Conservation (phyloP, 2,329 filamentous ascomycete species). For the Fusarium haematococcum region DNA sequence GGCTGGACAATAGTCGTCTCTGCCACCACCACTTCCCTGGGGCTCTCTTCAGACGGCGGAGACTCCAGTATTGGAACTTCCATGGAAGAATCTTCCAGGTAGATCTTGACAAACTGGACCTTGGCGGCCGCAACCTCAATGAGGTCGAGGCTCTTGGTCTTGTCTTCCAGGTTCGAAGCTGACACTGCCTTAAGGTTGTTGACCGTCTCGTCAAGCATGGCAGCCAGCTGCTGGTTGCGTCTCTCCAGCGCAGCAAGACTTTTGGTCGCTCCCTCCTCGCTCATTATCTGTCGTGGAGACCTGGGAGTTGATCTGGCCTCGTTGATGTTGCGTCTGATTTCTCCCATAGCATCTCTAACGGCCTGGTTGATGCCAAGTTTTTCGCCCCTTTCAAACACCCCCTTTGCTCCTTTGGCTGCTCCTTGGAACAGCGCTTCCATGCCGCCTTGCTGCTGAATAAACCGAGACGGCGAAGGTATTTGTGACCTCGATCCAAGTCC, state of each 20-base stretch:
- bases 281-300: slow-evolving; percentile 51
- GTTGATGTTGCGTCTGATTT: slow-evolving; percentile 82
- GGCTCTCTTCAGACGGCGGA: slow-evolving; percentile 25
- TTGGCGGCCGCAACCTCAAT: slow-evolving; percentile 72
- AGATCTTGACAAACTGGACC: slow-evolving; percentile 73
- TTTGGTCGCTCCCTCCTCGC: slow-evolving; percentile 48
- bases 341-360: slow-evolving; percentile 82
- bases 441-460: slow-evolving; percentile 68
- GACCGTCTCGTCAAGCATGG: slow-evolving; percentile 76
- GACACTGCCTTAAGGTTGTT: slow-evolving; percentile 72
- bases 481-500: slow-evolving; percentile 58
- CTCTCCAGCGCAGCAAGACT: slow-evolving; percentile 67
- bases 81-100: slow-evolving; percentile 68
- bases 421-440: slow-evolving; percentile 81
- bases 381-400: slow-evolving; percentile 78
- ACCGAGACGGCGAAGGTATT: slow-evolving; percentile 59
- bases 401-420: slow-evolving; percentile 81
- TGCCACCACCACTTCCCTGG: slow-evolving; percentile 21
- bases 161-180: slow-evolving; percentile 60
- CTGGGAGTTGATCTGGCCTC: slow-evolving; percentile 61
- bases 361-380: slow-evolving; percentile 84
- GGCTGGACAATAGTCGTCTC: slow-evolving; percentile 24
- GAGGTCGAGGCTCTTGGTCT: slow-evolving; percentile 61
- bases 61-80: slow-evolving; percentile 55
- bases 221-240: slow-evolving; percentile 74